phyloP scores from a whole-genome alignment of 768 basidiomycete species.

The Mycena haematopus region DNA sequence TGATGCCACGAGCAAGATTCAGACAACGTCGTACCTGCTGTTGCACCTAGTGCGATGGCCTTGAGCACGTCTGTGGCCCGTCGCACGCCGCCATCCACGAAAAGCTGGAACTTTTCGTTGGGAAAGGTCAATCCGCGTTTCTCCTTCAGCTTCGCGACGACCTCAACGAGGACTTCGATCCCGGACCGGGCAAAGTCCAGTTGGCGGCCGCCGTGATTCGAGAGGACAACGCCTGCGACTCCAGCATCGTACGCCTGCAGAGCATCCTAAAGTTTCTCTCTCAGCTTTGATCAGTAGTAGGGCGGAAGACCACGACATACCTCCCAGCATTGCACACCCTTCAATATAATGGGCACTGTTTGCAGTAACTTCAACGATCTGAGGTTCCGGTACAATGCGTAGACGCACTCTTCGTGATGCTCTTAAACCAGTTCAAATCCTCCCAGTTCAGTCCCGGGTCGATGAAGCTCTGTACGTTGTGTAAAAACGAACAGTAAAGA shows the following conservation, averaged over 20 bases:
- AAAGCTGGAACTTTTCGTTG: slow-evolving; percentile 82
- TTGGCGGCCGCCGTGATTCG: slow-evolving; percentile 85
- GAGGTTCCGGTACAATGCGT: neutral
- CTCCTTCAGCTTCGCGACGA: slow-evolving; percentile 72
- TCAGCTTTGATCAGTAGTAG: neutral
- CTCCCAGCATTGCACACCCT: slow-evolving; percentile 91
- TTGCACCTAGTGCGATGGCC: slow-evolving; percentile 88
- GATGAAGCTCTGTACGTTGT: slow-evolving; percentile 81
- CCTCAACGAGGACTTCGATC: slow-evolving; percentile 88
- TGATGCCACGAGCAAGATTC: no score
- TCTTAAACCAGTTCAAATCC: slow-evolving; percentile 83
- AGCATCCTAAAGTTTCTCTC: slow-evolving; percentile 66
- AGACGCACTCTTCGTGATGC: slow-evolving; percentile 69
- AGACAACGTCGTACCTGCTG: slow-evolving; percentile 60
- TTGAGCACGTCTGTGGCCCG: slow-evolving; percentile 91
- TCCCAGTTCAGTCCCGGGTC: slow-evolving; percentile 90
- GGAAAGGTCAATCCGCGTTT: slow-evolving; percentile 75
- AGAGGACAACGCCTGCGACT: slow-evolving; percentile 80
- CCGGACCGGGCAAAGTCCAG: slow-evolving; percentile 86
- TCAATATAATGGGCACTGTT: slow-evolving; percentile 87
- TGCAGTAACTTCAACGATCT: slow-evolving; percentile 1
- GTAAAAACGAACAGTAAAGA: neutral
- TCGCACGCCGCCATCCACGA: slow-evolving; percentile 94
- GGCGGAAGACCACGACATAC: slow-evolving; percentile 36
- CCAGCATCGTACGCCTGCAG: slow-evolving; percentile 82